Base-by-base conservation (phyloP, 2,329 filamentous ascomycete species). In the Gaeumannomyces sp. region DNA sequence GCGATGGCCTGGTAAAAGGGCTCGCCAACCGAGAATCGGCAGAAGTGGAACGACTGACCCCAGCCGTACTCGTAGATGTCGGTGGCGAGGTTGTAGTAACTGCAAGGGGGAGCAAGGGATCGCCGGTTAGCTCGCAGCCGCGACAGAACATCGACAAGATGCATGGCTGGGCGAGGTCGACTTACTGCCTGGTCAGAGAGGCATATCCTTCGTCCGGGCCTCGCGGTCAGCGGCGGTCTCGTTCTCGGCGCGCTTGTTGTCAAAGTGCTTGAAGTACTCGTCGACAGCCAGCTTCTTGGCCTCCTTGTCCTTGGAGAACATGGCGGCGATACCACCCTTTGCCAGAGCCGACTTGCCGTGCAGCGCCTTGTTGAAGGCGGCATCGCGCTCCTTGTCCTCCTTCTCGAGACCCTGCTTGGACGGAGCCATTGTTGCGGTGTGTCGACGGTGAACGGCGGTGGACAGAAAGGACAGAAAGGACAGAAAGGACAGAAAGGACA, bases 1-100 rank as follows among this genome's bases (percentile, higher is more conserved):
- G 93, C 92, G 78, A 98, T 94, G 67, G 93, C 93, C 79, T 96
- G 91, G 77, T 87, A 82, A 81, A 98, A 98, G 63, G 87, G 82
- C 81, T 99, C 95, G 74, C 90, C 90, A 71, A 88, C 81, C 64
- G 92, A 90, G 79, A 94, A 97, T 68, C 94, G 92, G 81, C 92
- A 96, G 85, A 99, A 98, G 80, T 99, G 94, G 85, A 99, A 99
- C 62, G 89, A 94, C 73, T 93, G 89, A 67, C 92, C 92, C 93
- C 95, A 99, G 72, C 93, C 95, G 72, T 97, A 95, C 82, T 98
- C 95, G 83, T 97, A 97, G 62, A 97, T 79, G 74, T 97, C 93
- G 70, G 93, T 97, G n/a, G 92, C 93, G 61, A 97, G 86, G 80
- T 97, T 96, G 83, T 97, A 97, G 84, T 97, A 97, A 77, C 90